Evolutionary conservation across 805 yeast genomes (phyloP), one percentile per base, ranked within the genome.

Genomic region (Kodamaea kakaduensis): DNA sequence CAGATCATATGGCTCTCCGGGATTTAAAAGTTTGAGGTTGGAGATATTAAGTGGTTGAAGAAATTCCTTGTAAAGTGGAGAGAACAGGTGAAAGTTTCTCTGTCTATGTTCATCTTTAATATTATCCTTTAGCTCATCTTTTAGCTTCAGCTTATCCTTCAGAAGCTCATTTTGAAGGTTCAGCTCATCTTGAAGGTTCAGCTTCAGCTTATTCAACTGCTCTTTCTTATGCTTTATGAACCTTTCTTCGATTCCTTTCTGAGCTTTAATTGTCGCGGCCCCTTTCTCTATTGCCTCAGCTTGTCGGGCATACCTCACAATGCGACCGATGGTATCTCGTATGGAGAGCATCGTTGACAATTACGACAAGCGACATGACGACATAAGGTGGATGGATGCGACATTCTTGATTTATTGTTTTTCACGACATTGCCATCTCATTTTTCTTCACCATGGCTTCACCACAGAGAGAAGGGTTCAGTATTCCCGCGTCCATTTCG

Each of bases 391-490:
- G n/a, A n/a, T n/a, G n/a, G n/a, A n/a, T n/a, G n/a, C n/a, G n/a
- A n/a, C n/a, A n/a, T n/a, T n/a, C n/a, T n/a, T n/a, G n/a, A 32
- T 9, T 35, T 21, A 25, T 26, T 25, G 13, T 35, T 19, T 35
- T 22, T 24, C 23, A 28, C 27, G 32, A 23, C 42, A 30, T 34
- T 32, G 25, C 35, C 28, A 25, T 19, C 24, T 28, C 27, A 37
- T 19, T n/a, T n/a, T n/a, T n/a, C n/a, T n/a, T n/a, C n/a, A n/a
- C n/a, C 37, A 67, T 66, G 71, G 61, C 72, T 32, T 64, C 70
- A 41, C 67, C 64, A 56, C 76, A 74, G 56, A 85, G 89, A 75
- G 95, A 85, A 78, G 94, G 94, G 44, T 85, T 85, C 61, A 79
- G 80, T 43, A 85, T 87, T 45, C 93, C 94, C 48, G 70, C 84